Conservation (phyloP, 225 moss, liverwort and hornwort species). For the Climacium dendroides region DNA sequence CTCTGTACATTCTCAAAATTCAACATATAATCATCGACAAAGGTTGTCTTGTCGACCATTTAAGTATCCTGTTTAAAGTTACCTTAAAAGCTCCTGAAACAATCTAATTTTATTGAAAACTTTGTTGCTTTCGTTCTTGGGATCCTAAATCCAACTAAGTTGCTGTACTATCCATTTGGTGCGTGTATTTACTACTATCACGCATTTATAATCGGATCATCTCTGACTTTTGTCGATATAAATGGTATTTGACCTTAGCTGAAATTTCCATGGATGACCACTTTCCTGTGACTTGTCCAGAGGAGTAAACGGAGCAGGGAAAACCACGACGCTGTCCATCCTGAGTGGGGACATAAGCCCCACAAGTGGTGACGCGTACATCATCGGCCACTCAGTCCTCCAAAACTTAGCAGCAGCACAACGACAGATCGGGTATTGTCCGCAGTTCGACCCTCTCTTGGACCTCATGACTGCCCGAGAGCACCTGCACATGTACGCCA, state of each 20-base stretch:
- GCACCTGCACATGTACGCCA: conserved; percentile 88
- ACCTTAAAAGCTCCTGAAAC: background rate
- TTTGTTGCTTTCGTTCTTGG: background rate
- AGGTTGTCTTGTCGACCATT: background rate
- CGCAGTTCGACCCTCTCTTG: conserved; percentile 88
- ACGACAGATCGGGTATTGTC: conserved; percentile 84
- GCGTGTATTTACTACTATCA: background rate
- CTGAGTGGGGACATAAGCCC: conserved; percentile 78
- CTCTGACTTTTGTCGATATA: background rate
- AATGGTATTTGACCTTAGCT: background rate
- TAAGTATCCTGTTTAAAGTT: background rate
- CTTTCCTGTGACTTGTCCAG: conserved; percentile 14
- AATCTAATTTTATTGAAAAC: background rate
- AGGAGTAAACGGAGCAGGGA: conserved; percentile 94
- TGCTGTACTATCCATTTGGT: background rate
- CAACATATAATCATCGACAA: background rate
- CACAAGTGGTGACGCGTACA: conserved; percentile 62
- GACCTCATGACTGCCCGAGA: conserved; percentile 90
- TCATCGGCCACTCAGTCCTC: conserved; percentile 70
- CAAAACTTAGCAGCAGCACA: conserved; percentile 54
- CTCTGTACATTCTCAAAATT: background rate
- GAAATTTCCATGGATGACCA: background rate
- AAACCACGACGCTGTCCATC: conserved; percentile 87
- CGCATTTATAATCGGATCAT: background rate
- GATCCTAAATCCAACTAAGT: background rate